These are phyloP conservation scores for Hypoxylon sp. DNA, from an alignment of 2,329 filamentous ascomycete species.

Conservation along the genomic window DNA sequence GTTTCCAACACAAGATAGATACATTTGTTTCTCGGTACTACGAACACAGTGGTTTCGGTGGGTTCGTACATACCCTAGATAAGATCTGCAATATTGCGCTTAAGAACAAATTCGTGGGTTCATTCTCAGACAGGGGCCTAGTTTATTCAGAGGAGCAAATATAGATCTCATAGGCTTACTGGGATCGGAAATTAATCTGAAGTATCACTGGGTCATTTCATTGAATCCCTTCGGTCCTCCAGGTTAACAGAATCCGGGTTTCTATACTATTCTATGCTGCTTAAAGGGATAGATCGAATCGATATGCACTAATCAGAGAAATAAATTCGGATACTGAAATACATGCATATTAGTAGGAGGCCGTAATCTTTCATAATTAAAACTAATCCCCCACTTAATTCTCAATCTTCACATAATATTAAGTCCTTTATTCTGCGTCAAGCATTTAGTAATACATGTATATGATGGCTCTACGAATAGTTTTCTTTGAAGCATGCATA, in stretches of 20 bases:
- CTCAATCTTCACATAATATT: background rate
- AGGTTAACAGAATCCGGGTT: no score
- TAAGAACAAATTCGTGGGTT: background rate
- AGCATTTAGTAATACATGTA: conserved; percentile 10
- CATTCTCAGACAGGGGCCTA: background rate
- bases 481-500: background rate
- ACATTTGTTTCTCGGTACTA: background rate
- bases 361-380: background rate
- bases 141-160: background rate
- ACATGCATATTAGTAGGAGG: background rate
- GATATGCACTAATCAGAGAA: background rate
- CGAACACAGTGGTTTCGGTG: background rate
- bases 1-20: background rate
- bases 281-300: background rate
- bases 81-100: background rate
- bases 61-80: background rate
- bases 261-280: no score
- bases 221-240: background rate
- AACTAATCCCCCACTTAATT: background rate
- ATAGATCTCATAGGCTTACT: background rate
- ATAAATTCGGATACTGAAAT: background rate
- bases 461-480: background rate
- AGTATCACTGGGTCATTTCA: background rate
- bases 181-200: background rate
- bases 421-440: background rate